These are phyloP conservation scores for Polyporus tsugae DNA, from an alignment of 1,284 basidiomycete species.

Conservation along the genomic window DNA sequence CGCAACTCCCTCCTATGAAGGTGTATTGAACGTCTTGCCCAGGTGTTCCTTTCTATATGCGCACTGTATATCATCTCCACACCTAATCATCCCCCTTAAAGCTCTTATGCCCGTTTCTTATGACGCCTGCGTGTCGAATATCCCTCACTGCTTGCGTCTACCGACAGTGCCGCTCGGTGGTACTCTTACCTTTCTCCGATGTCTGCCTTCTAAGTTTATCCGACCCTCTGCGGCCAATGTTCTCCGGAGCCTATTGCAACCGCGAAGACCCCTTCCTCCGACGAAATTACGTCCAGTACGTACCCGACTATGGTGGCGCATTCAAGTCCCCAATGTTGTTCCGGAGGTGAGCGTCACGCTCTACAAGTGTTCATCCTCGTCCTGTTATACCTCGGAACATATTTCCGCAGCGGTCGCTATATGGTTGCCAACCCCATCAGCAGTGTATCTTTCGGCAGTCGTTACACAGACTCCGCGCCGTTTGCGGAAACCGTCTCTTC, in stretches of 20 bases:
- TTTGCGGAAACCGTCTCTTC: background rate
- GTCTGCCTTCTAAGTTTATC: slow-evolving; percentile 11
- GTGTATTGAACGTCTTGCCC: background rate
- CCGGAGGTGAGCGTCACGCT: background rate
- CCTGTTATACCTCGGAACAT: background rate
- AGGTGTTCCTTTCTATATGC: slow-evolving; percentile 15
- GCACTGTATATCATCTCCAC: slow-evolving; percentile 13
- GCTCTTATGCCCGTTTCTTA: background rate
- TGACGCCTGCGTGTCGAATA: background rate
- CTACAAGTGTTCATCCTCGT: too few species aligned
- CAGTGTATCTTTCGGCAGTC: background rate
- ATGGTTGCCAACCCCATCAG: background rate
- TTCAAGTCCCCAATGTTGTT: background rate
- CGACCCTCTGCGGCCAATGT: background rate
- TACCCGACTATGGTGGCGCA: background rate
- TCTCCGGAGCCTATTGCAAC: background rate
- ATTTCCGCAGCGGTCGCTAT: background rate
- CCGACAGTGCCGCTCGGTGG: background rate
- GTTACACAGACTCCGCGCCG: background rate
- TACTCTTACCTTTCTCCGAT: slow-evolving; percentile 18
- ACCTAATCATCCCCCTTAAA: slow-evolving; percentile 4
- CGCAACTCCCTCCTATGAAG: too few species aligned
- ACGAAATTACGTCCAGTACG: background rate
- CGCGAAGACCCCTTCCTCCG: background rate
- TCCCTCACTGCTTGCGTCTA: background rate